These are phyloP conservation scores for Monosporascus sp. DNA, from an alignment of 2,329 filamentous ascomycete species.

Conservation along the genomic window DNA sequence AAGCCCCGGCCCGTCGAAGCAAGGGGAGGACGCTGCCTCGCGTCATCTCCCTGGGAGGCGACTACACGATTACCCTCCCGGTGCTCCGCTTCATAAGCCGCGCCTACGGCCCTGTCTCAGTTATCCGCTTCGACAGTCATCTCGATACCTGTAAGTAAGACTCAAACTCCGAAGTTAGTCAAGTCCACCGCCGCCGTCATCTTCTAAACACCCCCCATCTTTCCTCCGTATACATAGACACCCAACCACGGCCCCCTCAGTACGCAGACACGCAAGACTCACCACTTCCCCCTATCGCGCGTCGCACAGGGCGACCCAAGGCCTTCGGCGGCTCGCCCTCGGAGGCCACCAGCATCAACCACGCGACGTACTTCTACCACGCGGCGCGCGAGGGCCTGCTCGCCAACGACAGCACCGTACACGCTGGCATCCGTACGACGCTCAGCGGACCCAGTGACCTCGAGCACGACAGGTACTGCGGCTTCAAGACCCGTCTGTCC, in stretches of 20 bases:
- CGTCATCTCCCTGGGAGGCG: slow-evolving; percentile 67
- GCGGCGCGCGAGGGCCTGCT: slow-evolving; percentile 72
- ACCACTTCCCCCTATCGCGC: slow-evolving; percentile 18
- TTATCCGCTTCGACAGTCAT: slow-evolving; percentile 60
- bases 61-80: slow-evolving; percentile 58
- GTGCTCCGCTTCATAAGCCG: slow-evolving; percentile 55
- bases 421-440: slow-evolving; percentile 81
- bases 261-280: neutral
- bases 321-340: slow-evolving; percentile 80
- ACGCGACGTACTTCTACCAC: slow-evolving; percentile 87
- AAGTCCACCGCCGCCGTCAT: slow-evolving; percentile 20
- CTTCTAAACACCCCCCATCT: neutral
- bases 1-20: slow-evolving; percentile 62
- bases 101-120: slow-evolving; percentile 54
- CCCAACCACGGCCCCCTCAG: neutral
- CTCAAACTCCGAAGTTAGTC: slow-evolving; percentile 5
- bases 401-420: slow-evolving; percentile 78
- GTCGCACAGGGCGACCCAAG: slow-evolving; percentile 68
- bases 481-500: slow-evolving; percentile 48
- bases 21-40: slow-evolving; percentile 71
- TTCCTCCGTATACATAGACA: neutral
- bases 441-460: slow-evolving; percentile 74
- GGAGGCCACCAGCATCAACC: slow-evolving; percentile 72
- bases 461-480: slow-evolving; percentile 79
- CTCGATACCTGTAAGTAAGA: slow-evolving; percentile 57